Base-by-base conservation (phyloP, 1,284 basidiomycete genomes). In the Golubevia sp. region DNA sequence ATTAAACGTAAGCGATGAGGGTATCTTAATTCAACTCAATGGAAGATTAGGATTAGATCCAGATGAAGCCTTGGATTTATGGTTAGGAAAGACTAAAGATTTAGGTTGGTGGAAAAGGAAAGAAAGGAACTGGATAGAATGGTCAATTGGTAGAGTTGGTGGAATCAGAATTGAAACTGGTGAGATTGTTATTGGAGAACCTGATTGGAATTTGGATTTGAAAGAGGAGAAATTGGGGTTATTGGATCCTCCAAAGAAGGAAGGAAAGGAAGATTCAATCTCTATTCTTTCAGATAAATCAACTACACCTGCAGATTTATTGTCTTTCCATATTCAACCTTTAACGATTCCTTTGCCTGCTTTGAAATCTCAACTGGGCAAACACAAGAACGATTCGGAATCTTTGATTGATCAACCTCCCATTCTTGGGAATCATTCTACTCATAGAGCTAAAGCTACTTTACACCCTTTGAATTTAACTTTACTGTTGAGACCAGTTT, bases 21-120 rank as follows among this genome's bases (percentile, higher is more conserved):
- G 76, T 50, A 66, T 77, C 44, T 64, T 68, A 3, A 71, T 78
- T 8, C 64, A 63, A 23, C 59, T 78, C n/a, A 67, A 76, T 50
- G 76, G 73, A 18, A 63, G 76, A n/a, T 63, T 79, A 23, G 74
- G 74, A 34, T 61, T 79, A 24, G 76, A 79, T 49, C 70, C 70
- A 0, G 74, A 79, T 49, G 61, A 65, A 50, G 76, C 76, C 0
- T 63, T 79, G 26, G 71, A 79, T 26, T 65, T 73, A 21, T 79
- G 74, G 74, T 70, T 79, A 20, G 76, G 76, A 2, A 23, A 61
- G 20, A 66, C 67, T 13, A 65, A 62, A 11, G 51, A 67, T 44
- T 63, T 63, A 44, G 66, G 72, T 27, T 70, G 68, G 65, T 75
- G 67, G 68, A 71, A 71, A 59, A 68, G 68, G 61, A 61, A 68